Conservation (phyloP, 2,329 filamentous ascomycete species). For the Aspergillus oerlinghausenensis region DNA sequence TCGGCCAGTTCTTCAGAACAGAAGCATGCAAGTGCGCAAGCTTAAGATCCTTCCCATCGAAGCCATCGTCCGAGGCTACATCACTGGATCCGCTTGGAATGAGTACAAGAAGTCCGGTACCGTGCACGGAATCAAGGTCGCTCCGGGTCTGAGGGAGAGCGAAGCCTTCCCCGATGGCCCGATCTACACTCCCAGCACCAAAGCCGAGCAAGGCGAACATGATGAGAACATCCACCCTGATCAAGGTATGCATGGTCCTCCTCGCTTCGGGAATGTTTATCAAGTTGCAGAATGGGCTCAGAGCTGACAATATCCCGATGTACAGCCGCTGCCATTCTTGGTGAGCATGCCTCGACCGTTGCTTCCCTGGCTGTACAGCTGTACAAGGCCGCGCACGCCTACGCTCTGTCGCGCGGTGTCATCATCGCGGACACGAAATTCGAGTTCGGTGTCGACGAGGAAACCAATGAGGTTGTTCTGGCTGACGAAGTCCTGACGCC, state of each 20-base stretch:
- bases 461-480: slow-evolving; percentile 63
- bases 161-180: slow-evolving; percentile 62
- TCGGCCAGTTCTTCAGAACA: slow-evolving; percentile 52
- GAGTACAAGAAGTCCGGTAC: slow-evolving; percentile 72
- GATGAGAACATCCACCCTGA: slow-evolving; percentile 82
- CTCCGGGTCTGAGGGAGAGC: slow-evolving; percentile 65
- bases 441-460: slow-evolving; percentile 67
- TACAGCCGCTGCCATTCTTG: slow-evolving; percentile 56
- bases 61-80: slow-evolving; percentile 83
- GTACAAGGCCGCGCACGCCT: slow-evolving; percentile 52
- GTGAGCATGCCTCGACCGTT: slow-evolving; percentile 60
- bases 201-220: slow-evolving; percentile 72
- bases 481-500: slow-evolving; percentile 85
- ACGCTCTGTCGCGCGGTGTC: slow-evolving; percentile 56
- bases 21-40: slow-evolving; percentile 73
- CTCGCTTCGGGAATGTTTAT: background rate
- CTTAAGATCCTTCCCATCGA: slow-evolving; percentile 74
- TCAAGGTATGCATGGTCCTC: slow-evolving; percentile 43
- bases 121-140: slow-evolving; percentile 70
- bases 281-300: background rate
- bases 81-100: slow-evolving; percentile 78
- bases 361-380: slow-evolving; percentile 61
- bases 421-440: slow-evolving; percentile 77
- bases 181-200: slow-evolving; percentile 78
- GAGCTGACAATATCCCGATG: background rate